Evolutionary conservation across 2,329 filamentous ascomycete species (phyloP).

Genomic region (Lasiodiplodia hormozganensis): DNA sequence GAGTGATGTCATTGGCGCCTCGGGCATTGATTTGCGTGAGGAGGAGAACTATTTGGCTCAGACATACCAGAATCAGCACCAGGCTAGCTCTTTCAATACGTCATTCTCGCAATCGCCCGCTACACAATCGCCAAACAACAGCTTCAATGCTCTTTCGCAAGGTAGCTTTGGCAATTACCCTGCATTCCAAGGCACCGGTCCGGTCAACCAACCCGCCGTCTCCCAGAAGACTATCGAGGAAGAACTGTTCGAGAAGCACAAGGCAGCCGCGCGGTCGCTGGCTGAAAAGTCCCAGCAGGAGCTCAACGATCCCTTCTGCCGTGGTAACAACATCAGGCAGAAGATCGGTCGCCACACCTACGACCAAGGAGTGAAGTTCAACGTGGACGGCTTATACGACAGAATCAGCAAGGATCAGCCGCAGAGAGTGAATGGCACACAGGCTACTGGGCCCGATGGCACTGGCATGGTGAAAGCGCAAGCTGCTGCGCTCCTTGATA

Average conservation of each 20-base stretch:
- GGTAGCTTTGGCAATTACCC: slow-evolving; percentile 42
- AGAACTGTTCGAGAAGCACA: slow-evolving; percentile 70
- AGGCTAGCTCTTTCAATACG: slow-evolving; percentile 51
- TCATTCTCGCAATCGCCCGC: slow-evolving; percentile 39
- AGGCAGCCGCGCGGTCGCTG: slow-evolving; percentile 67
- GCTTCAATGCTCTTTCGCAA: slow-evolving; percentile 55
- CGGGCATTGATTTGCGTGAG: slow-evolving; percentile 84
- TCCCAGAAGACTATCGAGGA: slow-evolving; percentile 72
- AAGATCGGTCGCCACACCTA: slow-evolving; percentile 64
- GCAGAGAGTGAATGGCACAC: slow-evolving; percentile 32
- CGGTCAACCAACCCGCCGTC: slow-evolving; percentile 60
- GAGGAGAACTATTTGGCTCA: slow-evolving; percentile 84
- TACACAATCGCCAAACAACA: slow-evolving; percentile 50
- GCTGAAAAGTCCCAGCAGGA: slow-evolving; percentile 71
- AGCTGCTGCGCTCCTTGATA: slow-evolving; percentile 69
- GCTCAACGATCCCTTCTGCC: slow-evolving; percentile 75
- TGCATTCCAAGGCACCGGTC: slow-evolving; percentile 48
- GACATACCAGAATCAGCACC: slow-evolving; percentile 62
- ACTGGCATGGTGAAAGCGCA: slow-evolving; percentile 64
- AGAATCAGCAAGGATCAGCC: slow-evolving; percentile 40
- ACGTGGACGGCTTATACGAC: slow-evolving; percentile 62
- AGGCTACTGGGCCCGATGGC: slow-evolving; percentile 62
- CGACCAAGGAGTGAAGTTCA: slow-evolving; percentile 65
- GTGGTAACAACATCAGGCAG: slow-evolving; percentile 64
- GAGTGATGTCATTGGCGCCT: slow-evolving; percentile 82